Percentiles rank a stretch among this genome's conserved stretches.
Conservation (phyloP, 2,329 filamentous ascomycete species). For the Rhynchosporium agropyri region DNA sequence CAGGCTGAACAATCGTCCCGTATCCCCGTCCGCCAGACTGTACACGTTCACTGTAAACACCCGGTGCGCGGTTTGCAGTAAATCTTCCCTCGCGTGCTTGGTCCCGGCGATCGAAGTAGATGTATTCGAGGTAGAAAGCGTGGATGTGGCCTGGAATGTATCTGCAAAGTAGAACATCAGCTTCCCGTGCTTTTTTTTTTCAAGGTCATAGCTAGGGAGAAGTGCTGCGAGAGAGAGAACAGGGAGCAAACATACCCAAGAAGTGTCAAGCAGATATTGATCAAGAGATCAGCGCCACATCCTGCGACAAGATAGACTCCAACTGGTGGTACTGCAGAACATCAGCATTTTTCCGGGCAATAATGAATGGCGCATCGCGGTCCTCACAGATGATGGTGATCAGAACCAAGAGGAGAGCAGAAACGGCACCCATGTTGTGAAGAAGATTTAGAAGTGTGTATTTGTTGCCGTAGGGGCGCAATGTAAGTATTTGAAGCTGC, state of each 20-base stretch:
- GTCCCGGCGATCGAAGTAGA: constrained; percentile 77
- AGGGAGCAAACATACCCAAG: constrained; percentile 41
- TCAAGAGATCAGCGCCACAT: constrained; percentile 47
- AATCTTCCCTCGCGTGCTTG: constrained; percentile 60
- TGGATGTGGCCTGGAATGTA: constrained; percentile 43
- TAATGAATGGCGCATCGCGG: neutral
- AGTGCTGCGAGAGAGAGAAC: neutral
- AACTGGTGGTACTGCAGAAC: constrained; percentile 43
- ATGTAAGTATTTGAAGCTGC: neutral
- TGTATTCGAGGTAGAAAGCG: constrained; percentile 59
- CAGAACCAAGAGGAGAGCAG: constrained; percentile 48
- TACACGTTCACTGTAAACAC: constrained; percentile 73
- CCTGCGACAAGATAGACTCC: constrained; percentile 47
- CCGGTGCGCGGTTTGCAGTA: constrained; percentile 59
- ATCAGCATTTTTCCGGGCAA: constrained; percentile 21
- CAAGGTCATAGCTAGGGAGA: neutral
- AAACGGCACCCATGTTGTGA: constrained; percentile 42
- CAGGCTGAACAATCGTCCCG: constrained; percentile 45
- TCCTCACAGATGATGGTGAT: constrained; percentile 50
- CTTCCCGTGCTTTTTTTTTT: neutral
- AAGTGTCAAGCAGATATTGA: constrained; percentile 47
- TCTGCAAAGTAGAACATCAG: constrained; percentile 49
- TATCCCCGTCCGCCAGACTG: constrained; percentile 72
- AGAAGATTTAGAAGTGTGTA: neutral
- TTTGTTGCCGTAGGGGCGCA: neutral